phyloP scores from a whole-genome alignment of 2,329 filamentous ascomycete genomes.

The Diaporthe ampelina region DNA sequence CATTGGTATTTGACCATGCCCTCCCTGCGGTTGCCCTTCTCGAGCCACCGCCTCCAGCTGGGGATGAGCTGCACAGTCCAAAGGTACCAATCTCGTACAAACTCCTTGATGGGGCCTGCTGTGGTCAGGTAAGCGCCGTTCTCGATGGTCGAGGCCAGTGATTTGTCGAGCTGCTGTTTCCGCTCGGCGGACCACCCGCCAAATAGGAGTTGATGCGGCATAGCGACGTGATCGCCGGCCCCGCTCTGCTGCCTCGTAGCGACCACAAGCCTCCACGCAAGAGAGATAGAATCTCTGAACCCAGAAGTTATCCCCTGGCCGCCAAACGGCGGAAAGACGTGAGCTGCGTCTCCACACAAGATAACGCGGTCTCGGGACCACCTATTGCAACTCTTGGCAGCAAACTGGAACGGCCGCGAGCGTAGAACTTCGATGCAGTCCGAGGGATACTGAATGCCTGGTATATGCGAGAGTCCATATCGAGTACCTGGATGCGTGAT shows the following conservation, averaged over 20 bases:
- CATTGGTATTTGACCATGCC: not conserved
- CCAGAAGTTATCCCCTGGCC: conserved; percentile 1
- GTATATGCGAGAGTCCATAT: not conserved
- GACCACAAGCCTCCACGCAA: not conserved
- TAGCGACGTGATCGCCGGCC: not conserved
- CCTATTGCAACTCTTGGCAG: not conserved
- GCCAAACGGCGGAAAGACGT: not conserved
- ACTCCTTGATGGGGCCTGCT: not conserved
- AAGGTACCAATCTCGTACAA: not conserved
- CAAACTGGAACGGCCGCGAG: not conserved
- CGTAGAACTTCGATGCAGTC: not conserved
- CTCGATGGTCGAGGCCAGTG: not conserved
- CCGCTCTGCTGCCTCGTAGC: not conserved
- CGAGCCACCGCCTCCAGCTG: not conserved
- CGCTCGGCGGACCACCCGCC: not conserved
- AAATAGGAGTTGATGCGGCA: not conserved
- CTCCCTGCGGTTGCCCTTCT: not conserved
- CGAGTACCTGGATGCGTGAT: not conserved
- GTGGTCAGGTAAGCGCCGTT: not conserved
- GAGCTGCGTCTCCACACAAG: not conserved
- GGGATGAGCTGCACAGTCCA: not conserved
- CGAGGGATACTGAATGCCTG: not conserved
- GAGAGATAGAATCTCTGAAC: not conserved
- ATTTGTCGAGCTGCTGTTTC: not conserved
- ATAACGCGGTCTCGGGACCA: not conserved